These are phyloP conservation scores for Prasinococcaceae sp. DNA, from an alignment of 139 green algal species.

Conservation along the genomic window DNA sequence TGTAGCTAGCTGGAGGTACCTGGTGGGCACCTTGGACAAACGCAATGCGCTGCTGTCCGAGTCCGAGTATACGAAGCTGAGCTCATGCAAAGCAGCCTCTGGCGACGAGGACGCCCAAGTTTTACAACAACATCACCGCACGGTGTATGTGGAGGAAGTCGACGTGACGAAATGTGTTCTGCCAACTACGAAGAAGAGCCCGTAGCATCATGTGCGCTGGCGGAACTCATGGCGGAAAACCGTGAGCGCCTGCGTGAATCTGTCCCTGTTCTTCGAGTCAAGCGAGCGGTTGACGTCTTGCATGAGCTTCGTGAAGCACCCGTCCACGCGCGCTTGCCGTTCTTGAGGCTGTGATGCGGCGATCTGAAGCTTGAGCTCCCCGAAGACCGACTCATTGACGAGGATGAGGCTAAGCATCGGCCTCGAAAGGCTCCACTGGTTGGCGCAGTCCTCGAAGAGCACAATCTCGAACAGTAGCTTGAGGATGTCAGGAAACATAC, in stretches of 20 bases:
- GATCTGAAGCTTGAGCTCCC: conserved; percentile 40
- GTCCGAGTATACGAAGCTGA: too few species aligned
- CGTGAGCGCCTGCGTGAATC: conserved; percentile 95
- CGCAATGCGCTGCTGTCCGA: too few species aligned
- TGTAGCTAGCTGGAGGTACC: too few species aligned
- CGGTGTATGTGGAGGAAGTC: too few species aligned
- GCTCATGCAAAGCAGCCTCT: too few species aligned
- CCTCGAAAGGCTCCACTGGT: conserved; percentile 87
- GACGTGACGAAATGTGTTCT: too few species aligned
- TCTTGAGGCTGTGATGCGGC: conserved; percentile 25
- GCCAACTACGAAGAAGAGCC: too few species aligned
- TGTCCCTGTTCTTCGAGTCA: conserved; percentile 91
- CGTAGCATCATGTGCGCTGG: too few species aligned
- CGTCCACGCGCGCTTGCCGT: conserved; percentile 31
- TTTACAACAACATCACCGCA: too few species aligned
- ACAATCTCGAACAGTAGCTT: conserved; percentile 87
- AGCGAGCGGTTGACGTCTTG: conserved; percentile 64
- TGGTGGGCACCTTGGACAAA: too few species aligned
- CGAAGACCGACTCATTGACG: conserved; percentile 56
- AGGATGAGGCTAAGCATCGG: conserved; percentile 94
- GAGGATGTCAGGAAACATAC: conserved; percentile 37
- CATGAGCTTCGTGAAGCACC: conserved; percentile 89
- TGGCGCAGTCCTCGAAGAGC: conserved; percentile 93
- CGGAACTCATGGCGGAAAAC: conserved; percentile 81
- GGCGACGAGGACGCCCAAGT: too few species aligned